Evolutionary conservation across 495 filamentous ascomycete genomes (phyloP).

Genomic region (Entonaema liquescens): DNA sequence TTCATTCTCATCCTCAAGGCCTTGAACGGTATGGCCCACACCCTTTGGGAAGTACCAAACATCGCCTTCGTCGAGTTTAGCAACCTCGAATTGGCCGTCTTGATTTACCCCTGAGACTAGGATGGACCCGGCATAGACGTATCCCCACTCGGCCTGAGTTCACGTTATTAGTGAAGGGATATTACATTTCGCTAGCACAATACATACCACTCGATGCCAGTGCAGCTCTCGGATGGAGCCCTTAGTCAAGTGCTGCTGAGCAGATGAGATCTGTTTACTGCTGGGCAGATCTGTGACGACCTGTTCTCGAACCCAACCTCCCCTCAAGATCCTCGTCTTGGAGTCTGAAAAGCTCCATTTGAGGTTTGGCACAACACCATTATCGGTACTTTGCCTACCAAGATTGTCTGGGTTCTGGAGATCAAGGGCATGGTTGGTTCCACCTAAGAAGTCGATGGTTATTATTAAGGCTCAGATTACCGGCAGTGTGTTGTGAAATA

Average conservation of each 20-base stretch:
- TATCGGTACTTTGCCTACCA: slow-evolving; percentile 64
- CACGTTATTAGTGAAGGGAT: not conserved
- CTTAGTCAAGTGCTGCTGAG: slow-evolving; percentile 70
- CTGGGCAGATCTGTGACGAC: slow-evolving; percentile 66
- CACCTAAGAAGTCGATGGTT: slow-evolving; percentile 44
- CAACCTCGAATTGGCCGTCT: slow-evolving; percentile 62
- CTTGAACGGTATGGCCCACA: slow-evolving; percentile 65
- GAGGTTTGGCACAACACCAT: slow-evolving; percentile 66
- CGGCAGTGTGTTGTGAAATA: slow-evolving; percentile 38
- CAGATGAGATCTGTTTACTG: slow-evolving; percentile 68
- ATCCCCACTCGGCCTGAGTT: slow-evolving; percentile 70
- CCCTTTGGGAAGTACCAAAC: slow-evolving; percentile 77
- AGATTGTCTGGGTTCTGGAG: slow-evolving; percentile 69
- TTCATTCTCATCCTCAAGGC: slow-evolving; percentile 68
- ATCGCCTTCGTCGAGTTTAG: slow-evolving; percentile 65
- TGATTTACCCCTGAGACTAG: slow-evolving; percentile 68
- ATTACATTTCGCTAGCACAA: not conserved
- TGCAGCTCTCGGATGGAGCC: slow-evolving; percentile 70
- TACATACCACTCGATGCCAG: slow-evolving; percentile 69
- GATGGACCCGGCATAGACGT: slow-evolving; percentile 65
- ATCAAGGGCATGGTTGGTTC: slow-evolving; percentile 61
- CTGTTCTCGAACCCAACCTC: slow-evolving; percentile 72
- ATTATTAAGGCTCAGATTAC: slow-evolving; percentile 16
- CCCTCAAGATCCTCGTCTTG: slow-evolving; percentile 65
- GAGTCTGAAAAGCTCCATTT: slow-evolving; percentile 74